Conservation (phyloP, 2,329 filamentous ascomycete species). For the Raffaelea ambrosiae region DNA sequence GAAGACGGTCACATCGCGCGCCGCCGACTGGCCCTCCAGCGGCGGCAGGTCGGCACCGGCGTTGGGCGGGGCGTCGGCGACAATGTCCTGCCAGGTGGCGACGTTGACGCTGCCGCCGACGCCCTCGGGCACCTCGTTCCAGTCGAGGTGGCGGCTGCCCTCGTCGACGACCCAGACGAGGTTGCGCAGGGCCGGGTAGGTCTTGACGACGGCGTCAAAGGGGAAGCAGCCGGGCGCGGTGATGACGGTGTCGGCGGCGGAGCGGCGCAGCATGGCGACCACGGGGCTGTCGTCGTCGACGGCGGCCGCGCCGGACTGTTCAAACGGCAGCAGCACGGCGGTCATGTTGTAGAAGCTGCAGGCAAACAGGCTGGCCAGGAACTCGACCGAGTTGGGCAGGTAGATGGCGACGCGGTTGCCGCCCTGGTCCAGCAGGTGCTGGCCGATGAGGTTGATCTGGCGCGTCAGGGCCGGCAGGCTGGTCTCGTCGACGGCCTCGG, state of each 20-base stretch:
- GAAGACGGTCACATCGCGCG: conserved; percentile 55
- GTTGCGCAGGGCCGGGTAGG: conserved; percentile 59
- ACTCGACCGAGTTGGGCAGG: conserved; percentile 86
- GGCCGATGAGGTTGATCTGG: conserved; percentile 81
- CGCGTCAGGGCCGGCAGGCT: conserved; percentile 63
- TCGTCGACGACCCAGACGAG: conserved; percentile 90
- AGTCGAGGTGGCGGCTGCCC: conserved; percentile 87
- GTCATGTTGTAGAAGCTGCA: conserved; percentile 84
- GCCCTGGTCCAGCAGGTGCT: conserved; percentile 62
- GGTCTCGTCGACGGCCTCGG: conserved; percentile 66
- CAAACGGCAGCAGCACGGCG: conserved; percentile 77
- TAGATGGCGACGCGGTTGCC: conserved; percentile 78
- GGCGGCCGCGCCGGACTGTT: conserved; percentile 46
- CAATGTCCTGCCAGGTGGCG: conserved; percentile 85
- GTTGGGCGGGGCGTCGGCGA: conserved; percentile 58
- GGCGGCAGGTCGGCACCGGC: conserved; percentile 57
- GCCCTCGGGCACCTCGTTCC: conserved; percentile 78
- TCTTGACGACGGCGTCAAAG: conserved; percentile 61
- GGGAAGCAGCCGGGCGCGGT: conserved; percentile 82
- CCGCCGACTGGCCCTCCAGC: conserved; percentile 42
- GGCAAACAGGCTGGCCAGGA: conserved; percentile 74
- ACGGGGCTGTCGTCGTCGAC: conserved; percentile 61
- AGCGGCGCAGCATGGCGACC: conserved; percentile 61
- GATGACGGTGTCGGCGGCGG: conserved; percentile 72
- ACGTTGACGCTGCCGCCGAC: conserved; percentile 69